Evolutionary conservation across 2,329 filamentous ascomycete species (phyloP), one percentile per base, ranked within the genome.

Genomic region (Fusarium setosum): DNA sequence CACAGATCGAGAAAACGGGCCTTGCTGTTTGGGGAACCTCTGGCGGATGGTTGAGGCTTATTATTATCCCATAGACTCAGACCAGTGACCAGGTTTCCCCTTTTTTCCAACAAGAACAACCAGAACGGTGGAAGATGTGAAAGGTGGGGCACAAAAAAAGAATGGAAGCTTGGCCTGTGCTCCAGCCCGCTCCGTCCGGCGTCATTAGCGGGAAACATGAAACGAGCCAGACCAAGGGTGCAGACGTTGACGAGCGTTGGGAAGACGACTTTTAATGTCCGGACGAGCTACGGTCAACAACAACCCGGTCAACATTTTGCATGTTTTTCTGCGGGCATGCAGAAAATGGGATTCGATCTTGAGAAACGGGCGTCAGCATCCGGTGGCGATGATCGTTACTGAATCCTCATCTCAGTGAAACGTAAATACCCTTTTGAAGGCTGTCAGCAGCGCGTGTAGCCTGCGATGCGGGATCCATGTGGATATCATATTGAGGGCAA

Each of bases 191-290:
- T 57, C 50, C 55, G 56, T 67, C 58, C 69, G 61, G 66, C 56
- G 55, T 67, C 62, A 61, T 72, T 72, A 72, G 70, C 52, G 67
- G 66, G 62, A 72, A 72, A 70, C 68, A 61, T 73, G 70, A 72
- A 72, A 72, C 70, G 42, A 65, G 59, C 45, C 37, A 64, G 40
- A 55, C 52, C 59, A 65, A 56, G 32, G 40, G 37, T 41, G 35
- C 44, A 59, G 59, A 47, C 52, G 41, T 56, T 48, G 59, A 50
- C 35, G 35, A 62, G 59, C 37, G 32, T 55, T 56, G 53, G 45
- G 53, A 56, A 42, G 61, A 42, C 63, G 15, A 58, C 17, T 47
- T 59, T 56, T 62, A 68, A 68, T 68, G 42, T 67, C 65, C 65
- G 63, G 53, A 56, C 62, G 56, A 48, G 41, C 55, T 55, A 56